phyloP scores from a whole-genome alignment of 495 filamentous ascomycete genomes.

The Aeminium ludgeri region DNA sequence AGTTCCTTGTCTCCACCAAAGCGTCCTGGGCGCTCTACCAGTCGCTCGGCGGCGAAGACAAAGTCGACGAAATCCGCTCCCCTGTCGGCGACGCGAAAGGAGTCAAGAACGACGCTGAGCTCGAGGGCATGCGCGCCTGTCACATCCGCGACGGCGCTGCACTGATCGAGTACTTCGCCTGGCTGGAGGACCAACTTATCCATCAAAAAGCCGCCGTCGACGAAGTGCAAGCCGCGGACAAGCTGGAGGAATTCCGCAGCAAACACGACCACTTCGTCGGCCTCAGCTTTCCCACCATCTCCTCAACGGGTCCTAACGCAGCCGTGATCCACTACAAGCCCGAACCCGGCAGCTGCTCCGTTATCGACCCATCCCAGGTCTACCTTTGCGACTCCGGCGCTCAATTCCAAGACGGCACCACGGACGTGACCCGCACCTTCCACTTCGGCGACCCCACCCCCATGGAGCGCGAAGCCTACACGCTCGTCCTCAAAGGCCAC shows the following conservation, averaged over 20 bases:
- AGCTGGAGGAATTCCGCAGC: conserved; percentile 65
- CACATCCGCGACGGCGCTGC: conserved; percentile 92
- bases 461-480: conserved; percentile 82
- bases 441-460: conserved; percentile 79
- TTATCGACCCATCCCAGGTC: conserved; percentile 70
- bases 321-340: conserved; percentile 97
- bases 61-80: conserved; percentile 74
- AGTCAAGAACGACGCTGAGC: conserved; percentile 85
- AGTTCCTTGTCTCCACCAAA: conserved; percentile 77
- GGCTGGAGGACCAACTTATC: conserved; percentile 79
- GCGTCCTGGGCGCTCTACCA: conserved; percentile 87
- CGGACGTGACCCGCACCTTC: conserved; percentile 84
- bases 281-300: conserved; percentile 90
- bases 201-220: conserved; percentile 58
- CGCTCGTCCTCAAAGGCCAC: conserved; percentile 89
- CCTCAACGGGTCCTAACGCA: conserved; percentile 84
- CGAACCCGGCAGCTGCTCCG: conserved; percentile 61
- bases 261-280: conserved; percentile 76
- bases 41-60: conserved; percentile 71
- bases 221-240: conserved; percentile 81
- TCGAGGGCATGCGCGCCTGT: conserved; percentile 84
- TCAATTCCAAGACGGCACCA: conserved; percentile 91
- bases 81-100: conserved; percentile 89
- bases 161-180: conserved; percentile 83
- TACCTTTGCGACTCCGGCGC: conserved; percentile 96